Conservation (phyloP, 2,329 filamentous ascomycete genomes). For the Pseudogymnoascus sp. region DNA sequence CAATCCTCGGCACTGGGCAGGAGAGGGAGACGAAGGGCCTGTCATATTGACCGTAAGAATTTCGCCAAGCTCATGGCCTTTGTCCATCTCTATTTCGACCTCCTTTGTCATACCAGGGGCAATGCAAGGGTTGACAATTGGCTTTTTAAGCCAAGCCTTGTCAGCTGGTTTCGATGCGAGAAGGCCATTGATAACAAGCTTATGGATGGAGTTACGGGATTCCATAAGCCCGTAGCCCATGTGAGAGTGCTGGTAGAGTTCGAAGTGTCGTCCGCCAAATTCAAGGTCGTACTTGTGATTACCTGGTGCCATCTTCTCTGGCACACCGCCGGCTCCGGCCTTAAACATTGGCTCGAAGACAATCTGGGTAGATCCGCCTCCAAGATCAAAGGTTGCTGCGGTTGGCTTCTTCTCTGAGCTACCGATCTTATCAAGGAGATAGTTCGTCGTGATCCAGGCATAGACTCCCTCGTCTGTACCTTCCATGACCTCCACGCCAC, state of each 20-base stretch:
- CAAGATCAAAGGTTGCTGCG: slow-evolving; percentile 91
- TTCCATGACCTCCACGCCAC: slow-evolving; percentile 94
- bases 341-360: slow-evolving; percentile 96
- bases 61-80: slow-evolving; percentile 57
- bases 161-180: slow-evolving; percentile 54
- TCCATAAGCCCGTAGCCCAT: slow-evolving; percentile 95
- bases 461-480: slow-evolving; percentile 96
- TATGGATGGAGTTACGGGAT: slow-evolving; percentile 80
- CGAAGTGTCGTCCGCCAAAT: slow-evolving; percentile 85
- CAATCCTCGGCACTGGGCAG: slow-evolving; percentile 81
- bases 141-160: slow-evolving; percentile 59
- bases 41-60: slow-evolving; percentile 73
- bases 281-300: slow-evolving; percentile 92
- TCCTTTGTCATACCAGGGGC: slow-evolving; percentile 68
- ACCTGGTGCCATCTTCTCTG: slow-evolving; percentile 74
- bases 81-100: slow-evolving; percentile 63
- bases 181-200: slow-evolving; percentile 63
- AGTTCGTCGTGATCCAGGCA: slow-evolving; percentile 98
- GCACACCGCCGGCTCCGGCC: slow-evolving; percentile 68
- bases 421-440: slow-evolving; percentile 94
- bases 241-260: slow-evolving; percentile 96
- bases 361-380: slow-evolving; percentile 95
- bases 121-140: slow-evolving; percentile 80
- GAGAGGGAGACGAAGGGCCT: slow-evolving; percentile 65
- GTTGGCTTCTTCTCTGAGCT: slow-evolving; percentile 83